A percentile compares a stretch with the other conserved stretches of the same genome.
phyloP scores from a whole-genome alignment of 768 basidiomycete genomes.

The Suillus subaureus region DNA sequence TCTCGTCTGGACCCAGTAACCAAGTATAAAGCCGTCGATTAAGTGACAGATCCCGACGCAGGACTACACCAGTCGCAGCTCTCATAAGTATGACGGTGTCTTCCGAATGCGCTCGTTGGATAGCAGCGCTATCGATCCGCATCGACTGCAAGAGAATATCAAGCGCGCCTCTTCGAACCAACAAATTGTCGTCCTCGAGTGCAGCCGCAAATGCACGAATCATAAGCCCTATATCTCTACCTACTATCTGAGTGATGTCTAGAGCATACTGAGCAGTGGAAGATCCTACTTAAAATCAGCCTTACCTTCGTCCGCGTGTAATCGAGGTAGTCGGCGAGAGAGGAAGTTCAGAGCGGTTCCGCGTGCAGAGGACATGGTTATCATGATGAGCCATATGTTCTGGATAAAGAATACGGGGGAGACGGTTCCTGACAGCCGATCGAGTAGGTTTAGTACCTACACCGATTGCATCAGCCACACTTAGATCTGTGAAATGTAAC shows the following conservation, averaged over 20 bases:
- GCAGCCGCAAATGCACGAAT: conserved; percentile 90
- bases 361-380: conserved; percentile 84
- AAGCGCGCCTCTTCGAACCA: conserved; percentile 84
- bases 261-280: conserved; percentile 10
- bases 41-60: conserved; percentile 89
- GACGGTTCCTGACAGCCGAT: conserved; percentile 81
- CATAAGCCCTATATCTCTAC: conserved; percentile 90
- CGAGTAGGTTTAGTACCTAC: conserved; percentile 79
- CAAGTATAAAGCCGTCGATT: conserved; percentile 93
- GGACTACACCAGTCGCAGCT: conserved; percentile 84
- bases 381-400: conserved; percentile 91
- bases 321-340: conserved; percentile 71
- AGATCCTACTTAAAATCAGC: neutral
- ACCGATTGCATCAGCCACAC: conserved; percentile 16
- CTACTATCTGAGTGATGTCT: conserved; percentile 75
- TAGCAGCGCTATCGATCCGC: conserved; percentile 68
- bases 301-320: conserved; percentile 72
- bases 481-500: neutral
- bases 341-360: conserved; percentile 89
- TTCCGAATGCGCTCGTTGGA: conserved; percentile 66
- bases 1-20: conserved; percentile 85
- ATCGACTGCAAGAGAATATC: conserved; percentile 83
- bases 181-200: conserved; percentile 90
- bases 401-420: conserved; percentile 92
- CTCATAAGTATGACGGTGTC: conserved; percentile 86